Evolutionary conservation across 768 basidiomycete species (phyloP), one percentile per base, ranked within the genome.

Genomic region (Lactarius trivialis): DNA sequence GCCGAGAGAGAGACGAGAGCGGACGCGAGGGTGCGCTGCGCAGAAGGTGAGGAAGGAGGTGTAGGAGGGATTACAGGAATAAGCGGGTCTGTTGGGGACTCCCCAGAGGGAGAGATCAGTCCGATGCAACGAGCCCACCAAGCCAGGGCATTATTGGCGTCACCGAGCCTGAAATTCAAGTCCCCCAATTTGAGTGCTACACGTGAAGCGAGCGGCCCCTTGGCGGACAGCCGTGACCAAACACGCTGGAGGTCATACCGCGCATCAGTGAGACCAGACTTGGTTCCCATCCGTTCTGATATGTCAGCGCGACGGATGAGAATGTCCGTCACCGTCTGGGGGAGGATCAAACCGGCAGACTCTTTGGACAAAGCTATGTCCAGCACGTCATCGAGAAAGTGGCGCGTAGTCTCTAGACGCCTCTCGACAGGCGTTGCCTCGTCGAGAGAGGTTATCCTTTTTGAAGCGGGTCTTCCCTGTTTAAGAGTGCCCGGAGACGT

Each of bases 1-100:
- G 85, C 85, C 24, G 89, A 91, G 26, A 88, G 70, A n/a, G 89
- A 87, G 7, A 89, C 81, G 3, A 91, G 76, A 14, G 81, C 76
- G 26, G 82, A 82, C 0, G 80, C 76, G 53, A 89, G 71, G 30
- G 81, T 81, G 59, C 89, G 80, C 69, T 91, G 89, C 26, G 79
- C 80, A 50, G 78, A 75, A 45, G 88, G 86, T 58, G 85, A 84
- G 60, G 79, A 71, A 39, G 86, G 86, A 12, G 73, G 61, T 1
- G 69, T 61, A 14, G 67, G 64, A 26, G 83, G 78, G 37, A 81
- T 69, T 8, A 62, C 32, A 24, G 72, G 71, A 55, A 55, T 24
- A 9, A 41, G 60, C 5, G 60, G 19, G 57, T 67, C 60, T 37
- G 63, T 49, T 43, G 70, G 36, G 11, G 68, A 64, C 4, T 70